Conservation (phyloP, 2,329 filamentous ascomycete species). For the Pseudocercospora vitis region DNA sequence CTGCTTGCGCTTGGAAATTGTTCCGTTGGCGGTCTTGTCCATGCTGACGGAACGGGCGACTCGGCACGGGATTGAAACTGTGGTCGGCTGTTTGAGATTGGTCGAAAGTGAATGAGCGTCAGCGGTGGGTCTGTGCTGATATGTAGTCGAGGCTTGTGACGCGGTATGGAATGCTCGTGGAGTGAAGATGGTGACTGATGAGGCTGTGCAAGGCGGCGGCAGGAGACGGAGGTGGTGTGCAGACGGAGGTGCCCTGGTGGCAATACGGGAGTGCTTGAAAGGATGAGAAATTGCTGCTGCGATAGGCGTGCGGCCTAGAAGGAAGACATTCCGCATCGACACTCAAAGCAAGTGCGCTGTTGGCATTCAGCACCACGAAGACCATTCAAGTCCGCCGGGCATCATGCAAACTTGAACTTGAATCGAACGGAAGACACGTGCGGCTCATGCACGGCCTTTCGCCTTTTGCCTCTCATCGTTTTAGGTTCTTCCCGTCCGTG, state of each 20-base stretch:
- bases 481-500: background rate
- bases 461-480: too few species aligned
- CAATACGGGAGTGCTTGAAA: background rate
- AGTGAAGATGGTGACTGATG: background rate
- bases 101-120: background rate
- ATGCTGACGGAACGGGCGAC: constrained; percentile 18
- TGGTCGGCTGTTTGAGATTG: background rate
- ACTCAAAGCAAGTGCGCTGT: background rate
- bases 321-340: background rate
- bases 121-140: background rate
- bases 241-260: background rate
- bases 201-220: background rate
- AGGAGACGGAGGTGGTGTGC: background rate
- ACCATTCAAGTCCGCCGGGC: constrained; percentile 1
- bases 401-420: background rate
- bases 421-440: too few species aligned
- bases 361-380: too few species aligned
- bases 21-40: constrained; percentile 25
- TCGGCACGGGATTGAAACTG: background rate
- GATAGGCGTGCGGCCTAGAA: constrained; percentile 5
- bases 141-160: background rate
- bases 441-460: background rate
- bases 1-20: constrained; percentile 40
- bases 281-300: background rate
- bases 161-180: background rate